These are phyloP conservation scores for Trichoderma reesei DNA, from an alignment of 495 filamentous ascomycete species.

Conservation along the genomic window DNA sequence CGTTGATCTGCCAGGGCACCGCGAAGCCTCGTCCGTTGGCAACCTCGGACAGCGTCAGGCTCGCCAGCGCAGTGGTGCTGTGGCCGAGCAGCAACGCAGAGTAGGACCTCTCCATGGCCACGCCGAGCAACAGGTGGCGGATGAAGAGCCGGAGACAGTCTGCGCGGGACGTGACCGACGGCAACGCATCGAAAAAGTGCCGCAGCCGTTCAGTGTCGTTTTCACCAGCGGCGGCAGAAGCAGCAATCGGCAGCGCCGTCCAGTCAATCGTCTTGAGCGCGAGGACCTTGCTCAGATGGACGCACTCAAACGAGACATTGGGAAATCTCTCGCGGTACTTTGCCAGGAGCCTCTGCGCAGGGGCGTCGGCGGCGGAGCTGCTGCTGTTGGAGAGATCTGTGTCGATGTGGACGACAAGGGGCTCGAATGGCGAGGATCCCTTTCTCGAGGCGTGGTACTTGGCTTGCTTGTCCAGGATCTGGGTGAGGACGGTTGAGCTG, in stretches of 20 bases:
- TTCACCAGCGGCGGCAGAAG: no score
- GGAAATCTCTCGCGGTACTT: conserved; percentile 43
- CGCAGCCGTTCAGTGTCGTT: conserved; percentile 37
- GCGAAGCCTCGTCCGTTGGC: conserved; percentile 83
- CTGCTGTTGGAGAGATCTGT: conserved; percentile 12
- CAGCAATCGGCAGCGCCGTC: conserved; percentile 23
- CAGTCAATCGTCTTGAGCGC: conserved; percentile 29
- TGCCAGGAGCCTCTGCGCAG: conserved; percentile 10
- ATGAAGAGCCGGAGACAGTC: conserved; percentile 64
- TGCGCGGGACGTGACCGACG: conserved; percentile 60
- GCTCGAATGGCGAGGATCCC: conserved; percentile 49
- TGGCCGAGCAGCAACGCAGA: conserved; percentile 71
- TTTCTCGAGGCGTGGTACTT: conserved; percentile 45
- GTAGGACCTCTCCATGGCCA: conserved; percentile 50
- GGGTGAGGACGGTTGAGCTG: conserved; percentile 68
- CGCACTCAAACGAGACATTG: conserved; percentile 41
- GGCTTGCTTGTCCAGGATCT: conserved; percentile 63
- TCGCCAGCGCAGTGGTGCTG: conserved; percentile 78
- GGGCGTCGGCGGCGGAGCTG: not conserved
- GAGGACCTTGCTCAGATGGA: conserved; percentile 52
- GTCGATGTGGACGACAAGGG: conserved; percentile 61
- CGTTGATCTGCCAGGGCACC: conserved; percentile 69
- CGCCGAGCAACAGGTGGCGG: conserved; percentile 56
- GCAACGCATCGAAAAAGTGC: conserved; percentile 45
- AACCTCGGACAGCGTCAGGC: conserved; percentile 74